Evolutionary conservation across 148 eudicot genomes (phyloP).

Genomic region (Limonium bicolor): DNA sequence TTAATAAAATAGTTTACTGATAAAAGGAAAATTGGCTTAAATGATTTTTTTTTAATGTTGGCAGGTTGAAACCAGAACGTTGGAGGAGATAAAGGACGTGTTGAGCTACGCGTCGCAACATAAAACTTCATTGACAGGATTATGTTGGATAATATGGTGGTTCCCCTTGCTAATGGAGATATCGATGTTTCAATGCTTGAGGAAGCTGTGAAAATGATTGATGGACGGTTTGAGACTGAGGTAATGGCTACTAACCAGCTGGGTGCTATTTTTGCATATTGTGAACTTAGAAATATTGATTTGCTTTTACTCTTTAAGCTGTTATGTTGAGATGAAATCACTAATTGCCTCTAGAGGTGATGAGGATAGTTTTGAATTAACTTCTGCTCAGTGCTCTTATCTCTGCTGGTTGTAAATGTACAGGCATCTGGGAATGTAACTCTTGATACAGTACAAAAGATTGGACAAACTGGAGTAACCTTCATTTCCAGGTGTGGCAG

Average conservation of each 20-base stretch:
- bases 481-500: conserved; percentile 84
- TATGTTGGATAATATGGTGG: conserved; percentile 96
- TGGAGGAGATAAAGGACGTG: conserved; percentile 78
- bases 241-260: conserved; percentile 17
- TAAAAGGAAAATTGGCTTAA: not conserved
- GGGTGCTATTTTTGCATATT: too few species aligned
- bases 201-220: conserved; percentile 63
- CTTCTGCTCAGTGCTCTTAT: too few species aligned
- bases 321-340: too few species aligned
- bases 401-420: conserved; percentile 12
- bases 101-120: conserved; percentile 54
- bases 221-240: conserved; percentile 82
- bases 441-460: conserved; percentile 66
- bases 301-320: too few species aligned
- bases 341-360: too few species aligned
- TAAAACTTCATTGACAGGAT: conserved; percentile 61
- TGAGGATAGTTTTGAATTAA: too few species aligned
- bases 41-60: not conserved
- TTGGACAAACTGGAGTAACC: conserved; percentile 84
- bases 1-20: not conserved
- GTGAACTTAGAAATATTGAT: too few species aligned
- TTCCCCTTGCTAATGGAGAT: conserved; percentile 56
- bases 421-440: conserved; percentile 99
- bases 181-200: conserved; percentile 85
- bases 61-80: conserved; percentile 88